Percentiles rank a stretch among this genome's conserved stretches.
phyloP scores from a whole-genome alignment of 306 rosid species.

The Prosopis cineraria region DNA sequence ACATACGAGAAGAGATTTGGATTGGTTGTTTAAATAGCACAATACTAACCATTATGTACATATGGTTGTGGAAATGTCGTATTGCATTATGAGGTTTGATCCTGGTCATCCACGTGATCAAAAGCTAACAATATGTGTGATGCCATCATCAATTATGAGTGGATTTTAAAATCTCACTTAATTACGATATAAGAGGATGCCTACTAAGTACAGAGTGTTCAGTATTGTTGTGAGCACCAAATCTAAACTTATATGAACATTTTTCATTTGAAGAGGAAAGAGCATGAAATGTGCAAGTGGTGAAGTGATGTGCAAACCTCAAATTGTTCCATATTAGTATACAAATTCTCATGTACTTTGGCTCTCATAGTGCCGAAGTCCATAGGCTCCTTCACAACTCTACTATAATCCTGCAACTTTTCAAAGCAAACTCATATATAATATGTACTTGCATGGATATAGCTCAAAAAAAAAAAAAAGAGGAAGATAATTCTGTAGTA shows the following conservation, averaged over 20 bases:
- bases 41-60: too few relatives aligned
- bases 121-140: too few relatives aligned
- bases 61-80: too few relatives aligned
- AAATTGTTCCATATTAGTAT: conserved; percentile 3
- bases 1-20: too few relatives aligned
- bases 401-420: neutral
- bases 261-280: neutral
- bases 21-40: too few relatives aligned
- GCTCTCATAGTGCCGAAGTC: conserved; percentile 30
- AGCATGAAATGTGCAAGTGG: neutral
- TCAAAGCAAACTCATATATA: neutral
- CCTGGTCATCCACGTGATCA: too few relatives aligned
- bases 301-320: conserved; percentile 19
- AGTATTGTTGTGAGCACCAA: too few relatives aligned
- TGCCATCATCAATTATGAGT: too few relatives aligned
- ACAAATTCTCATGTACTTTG: conserved; percentile 19
- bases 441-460: neutral
- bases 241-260: neutral
- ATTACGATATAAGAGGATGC: too few relatives aligned
- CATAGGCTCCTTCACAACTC: conserved; percentile 27
- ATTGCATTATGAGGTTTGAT: too few relatives aligned
- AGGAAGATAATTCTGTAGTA: neutral
- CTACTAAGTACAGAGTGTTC: too few relatives aligned
- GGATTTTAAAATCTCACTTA: too few relatives aligned
- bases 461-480: neutral